phyloP scores from a whole-genome alignment of 2,329 filamentous ascomycete species.

The Venturia oleaginea region DNA sequence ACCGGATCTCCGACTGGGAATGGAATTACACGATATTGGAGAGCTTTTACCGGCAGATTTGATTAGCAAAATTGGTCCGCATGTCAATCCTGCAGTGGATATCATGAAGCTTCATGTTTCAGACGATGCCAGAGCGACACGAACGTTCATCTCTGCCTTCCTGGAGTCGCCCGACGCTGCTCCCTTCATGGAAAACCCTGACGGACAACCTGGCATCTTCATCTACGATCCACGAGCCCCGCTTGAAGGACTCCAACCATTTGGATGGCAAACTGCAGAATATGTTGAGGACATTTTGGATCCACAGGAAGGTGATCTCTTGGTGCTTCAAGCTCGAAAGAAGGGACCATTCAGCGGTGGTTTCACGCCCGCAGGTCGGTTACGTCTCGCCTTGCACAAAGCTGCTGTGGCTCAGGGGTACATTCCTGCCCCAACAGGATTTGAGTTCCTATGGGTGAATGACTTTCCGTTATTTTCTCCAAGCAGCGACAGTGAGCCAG shows the following conservation, averaged over 20 bases:
- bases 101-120: conserved; percentile 58
- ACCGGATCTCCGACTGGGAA: conserved; percentile 72
- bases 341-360: conserved; percentile 59
- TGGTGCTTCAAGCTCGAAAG: conserved; percentile 72
- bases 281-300: conserved; percentile 44
- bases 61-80: conserved; percentile 62
- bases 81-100: conserved; percentile 64
- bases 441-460: conserved; percentile 73
- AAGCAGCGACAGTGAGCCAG: conserved; percentile 53
- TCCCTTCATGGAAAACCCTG: conserved; percentile 56
- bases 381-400: conserved; percentile 62
- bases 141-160: conserved; percentile 57
- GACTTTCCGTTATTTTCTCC: conserved; percentile 91
- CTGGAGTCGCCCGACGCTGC: conserved; percentile 55
- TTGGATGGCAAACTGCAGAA: conserved; percentile 64
- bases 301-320: conserved; percentile 63
- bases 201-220: conserved; percentile 73
- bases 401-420: conserved; percentile 54
- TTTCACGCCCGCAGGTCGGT: conserved; percentile 61
- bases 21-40: conserved; percentile 57
- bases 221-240: conserved; percentile 66
- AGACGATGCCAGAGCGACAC: conserved; percentile 43
- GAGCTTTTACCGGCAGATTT: conserved; percentile 55
- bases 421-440: conserved; percentile 43
- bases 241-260: conserved; percentile 63